Evolutionary conservation across 352 stramenopile genomes (phyloP).

Genomic region (Globisporangium cylindrosporum): DNA sequence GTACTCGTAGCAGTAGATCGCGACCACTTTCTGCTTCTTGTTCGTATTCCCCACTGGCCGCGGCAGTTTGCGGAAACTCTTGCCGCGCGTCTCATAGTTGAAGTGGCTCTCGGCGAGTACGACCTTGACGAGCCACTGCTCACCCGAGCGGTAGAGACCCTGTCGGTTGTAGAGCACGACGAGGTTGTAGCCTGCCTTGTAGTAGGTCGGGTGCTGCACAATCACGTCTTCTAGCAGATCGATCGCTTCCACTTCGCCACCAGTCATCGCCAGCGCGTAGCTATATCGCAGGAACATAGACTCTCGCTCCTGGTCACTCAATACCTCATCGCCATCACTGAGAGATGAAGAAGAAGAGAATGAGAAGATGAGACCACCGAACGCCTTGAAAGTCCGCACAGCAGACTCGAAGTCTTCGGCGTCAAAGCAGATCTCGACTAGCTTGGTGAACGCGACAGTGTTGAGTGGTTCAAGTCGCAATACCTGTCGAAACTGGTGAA

Average conservation of each 20-base stretch:
- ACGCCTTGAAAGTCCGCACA: conserved; percentile 24
- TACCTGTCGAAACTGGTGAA: conserved; percentile 6
- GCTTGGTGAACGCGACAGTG: conserved; percentile 23
- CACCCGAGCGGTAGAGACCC: conserved; percentile 24
- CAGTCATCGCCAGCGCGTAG: conserved; percentile 32
- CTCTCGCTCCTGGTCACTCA: conserved; percentile 23
- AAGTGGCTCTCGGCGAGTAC: conserved; percentile 34
- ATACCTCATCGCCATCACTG: neutral
- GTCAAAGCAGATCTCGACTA: conserved; percentile 24
- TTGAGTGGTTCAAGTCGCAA: conserved; percentile 24
- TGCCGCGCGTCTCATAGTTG: conserved; percentile 26
- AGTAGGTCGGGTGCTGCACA: conserved; percentile 27
- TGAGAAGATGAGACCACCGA: conserved; percentile 17
- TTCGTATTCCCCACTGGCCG: conserved; percentile 8
- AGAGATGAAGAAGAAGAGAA: neutral
- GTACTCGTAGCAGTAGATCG: conserved; percentile 92
- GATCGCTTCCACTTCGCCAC: conserved; percentile 29
- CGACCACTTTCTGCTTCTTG: conserved; percentile 36
- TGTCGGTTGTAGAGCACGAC: conserved; percentile 35
- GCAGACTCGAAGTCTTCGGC: conserved; percentile 4
- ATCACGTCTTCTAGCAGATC: conserved; percentile 28
- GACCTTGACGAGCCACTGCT: conserved; percentile 31
- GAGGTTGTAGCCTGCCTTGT: conserved; percentile 52
- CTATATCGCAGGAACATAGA: conserved; percentile 36
- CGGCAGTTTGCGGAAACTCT: conserved; percentile 26